phyloP scores from a whole-genome alignment of 768 basidiomycete genomes.

The Rhodotorula paludigena region DNA sequence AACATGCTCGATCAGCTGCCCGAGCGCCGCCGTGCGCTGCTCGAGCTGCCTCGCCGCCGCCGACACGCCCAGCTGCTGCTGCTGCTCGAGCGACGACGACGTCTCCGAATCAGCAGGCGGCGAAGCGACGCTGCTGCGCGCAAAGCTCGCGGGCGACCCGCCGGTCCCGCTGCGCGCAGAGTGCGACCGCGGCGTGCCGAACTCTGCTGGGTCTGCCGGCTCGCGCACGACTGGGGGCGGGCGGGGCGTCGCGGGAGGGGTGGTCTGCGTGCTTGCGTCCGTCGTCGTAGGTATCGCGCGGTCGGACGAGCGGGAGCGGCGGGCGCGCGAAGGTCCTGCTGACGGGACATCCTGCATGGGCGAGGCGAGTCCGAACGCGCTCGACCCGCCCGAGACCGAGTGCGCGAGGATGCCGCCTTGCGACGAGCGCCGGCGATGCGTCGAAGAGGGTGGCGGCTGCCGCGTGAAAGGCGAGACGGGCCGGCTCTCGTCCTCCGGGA shows the following conservation, averaged over 20 bases:
- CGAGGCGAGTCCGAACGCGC: not conserved
- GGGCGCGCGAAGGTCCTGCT: not conserved
- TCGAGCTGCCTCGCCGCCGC: not conserved
- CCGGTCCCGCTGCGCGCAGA: no score
- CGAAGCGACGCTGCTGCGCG: conserved; percentile 17
- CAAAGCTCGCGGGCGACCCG: no score
- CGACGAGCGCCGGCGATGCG: conserved; percentile 11
- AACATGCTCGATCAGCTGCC: conserved; percentile 53
- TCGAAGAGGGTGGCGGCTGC: not conserved
- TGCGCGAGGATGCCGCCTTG: conserved; percentile 9
- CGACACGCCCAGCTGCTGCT: not conserved
- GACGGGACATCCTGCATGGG: not conserved
- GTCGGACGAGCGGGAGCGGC: not conserved
- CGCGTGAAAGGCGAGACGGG: conserved; percentile 21
- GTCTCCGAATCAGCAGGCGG: not conserved
- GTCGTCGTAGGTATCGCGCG: no score
- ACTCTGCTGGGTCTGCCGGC: not conserved
- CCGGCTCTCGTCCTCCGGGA: conserved; percentile 15
- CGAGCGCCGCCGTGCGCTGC: conserved; percentile 43
- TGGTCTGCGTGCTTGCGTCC: not conserved
- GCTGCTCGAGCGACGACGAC: not conserved
- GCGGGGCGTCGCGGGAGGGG: not conserved
- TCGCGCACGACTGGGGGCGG: not conserved
- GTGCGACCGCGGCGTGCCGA: not conserved
- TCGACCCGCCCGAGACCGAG: not conserved